Percentiles rank a stretch among this genome's conserved stretches.
Evolutionary conservation across 2,329 filamentous ascomycete species (phyloP).

Genomic region (Cladophialophora immunda): DNA sequence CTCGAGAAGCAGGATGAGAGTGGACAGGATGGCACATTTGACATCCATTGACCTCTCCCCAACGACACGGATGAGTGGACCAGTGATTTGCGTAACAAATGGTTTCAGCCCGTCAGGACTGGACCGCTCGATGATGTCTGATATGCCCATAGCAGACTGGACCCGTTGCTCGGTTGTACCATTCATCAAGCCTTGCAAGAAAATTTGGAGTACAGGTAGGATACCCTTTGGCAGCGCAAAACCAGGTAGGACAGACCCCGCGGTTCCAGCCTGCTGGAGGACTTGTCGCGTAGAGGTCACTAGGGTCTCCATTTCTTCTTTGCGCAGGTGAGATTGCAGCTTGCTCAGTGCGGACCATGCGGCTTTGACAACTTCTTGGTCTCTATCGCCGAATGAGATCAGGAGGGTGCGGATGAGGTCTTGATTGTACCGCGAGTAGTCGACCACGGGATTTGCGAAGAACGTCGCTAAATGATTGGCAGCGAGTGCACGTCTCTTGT

Average conservation of each 20-base stretch:
- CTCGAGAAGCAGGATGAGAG: conserved; percentile 91
- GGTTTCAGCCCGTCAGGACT: conserved; percentile 87
- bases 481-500: conserved; percentile 79
- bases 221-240: conserved; percentile 95
- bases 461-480: conserved; percentile 84
- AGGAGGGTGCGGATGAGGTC: conserved; percentile 91
- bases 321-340: conserved; percentile 87
- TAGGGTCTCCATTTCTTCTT: conserved; percentile 97
- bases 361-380: conserved; percentile 83
- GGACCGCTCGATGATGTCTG: conserved; percentile 93
- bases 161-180: conserved; percentile 91
- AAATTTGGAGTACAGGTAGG: conserved; percentile 93
- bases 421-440: conserved; percentile 95
- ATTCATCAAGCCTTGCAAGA: conserved; percentile 97
- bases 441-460: conserved; percentile 79
- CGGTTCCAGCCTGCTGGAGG: conserved; percentile 85
- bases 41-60: conserved; percentile 96
- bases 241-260: conserved; percentile 83
- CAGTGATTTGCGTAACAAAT: conserved; percentile 97
- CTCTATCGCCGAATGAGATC: conserved; percentile 89
- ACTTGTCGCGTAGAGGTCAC: conserved; percentile 86
- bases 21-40: conserved; percentile 88
- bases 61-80: conserved; percentile 95
- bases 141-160: conserved; percentile 90
- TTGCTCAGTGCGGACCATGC: conserved; percentile 87